Conservation (phyloP, 1,284 basidiomycete species). For the Meira miltonrushii region DNA sequence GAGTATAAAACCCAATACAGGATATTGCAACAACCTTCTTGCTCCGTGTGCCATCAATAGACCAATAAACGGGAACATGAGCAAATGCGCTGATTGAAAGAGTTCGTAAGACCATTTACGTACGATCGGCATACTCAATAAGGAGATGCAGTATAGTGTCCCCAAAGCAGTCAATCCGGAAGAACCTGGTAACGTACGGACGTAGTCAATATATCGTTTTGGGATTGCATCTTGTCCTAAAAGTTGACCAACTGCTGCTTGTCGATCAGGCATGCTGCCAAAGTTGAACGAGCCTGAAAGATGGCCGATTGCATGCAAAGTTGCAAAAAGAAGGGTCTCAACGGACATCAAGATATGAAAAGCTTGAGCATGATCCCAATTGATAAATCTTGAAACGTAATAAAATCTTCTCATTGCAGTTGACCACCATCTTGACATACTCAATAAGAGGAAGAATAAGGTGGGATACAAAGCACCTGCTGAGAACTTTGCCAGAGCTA, state of each 20-base stretch:
- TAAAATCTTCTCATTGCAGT: constrained; percentile 5
- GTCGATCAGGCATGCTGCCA: constrained; percentile 6
- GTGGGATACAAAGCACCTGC: constrained; percentile 18
- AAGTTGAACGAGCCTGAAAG: constrained; percentile 14
- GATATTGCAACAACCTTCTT: constrained; percentile 10
- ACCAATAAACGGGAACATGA: constrained; percentile 18
- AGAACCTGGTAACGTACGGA: constrained; percentile 6
- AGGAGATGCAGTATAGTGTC: constrained; percentile 11
- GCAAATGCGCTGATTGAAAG: constrained; percentile 16
- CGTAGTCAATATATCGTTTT: constrained; percentile 4
- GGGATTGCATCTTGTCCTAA: constrained; percentile 7
- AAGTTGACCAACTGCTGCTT: neutral
- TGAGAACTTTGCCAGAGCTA: constrained; percentile 15
- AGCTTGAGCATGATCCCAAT: constrained; percentile 10
- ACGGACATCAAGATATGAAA: constrained; percentile 12
- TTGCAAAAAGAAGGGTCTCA: neutral
- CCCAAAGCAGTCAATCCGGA: constrained; percentile 10
- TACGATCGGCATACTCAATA: constrained; percentile 2
- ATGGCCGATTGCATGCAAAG: constrained; percentile 15
- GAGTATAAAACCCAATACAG: constrained; percentile 13
- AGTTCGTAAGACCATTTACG: constrained; percentile 8
- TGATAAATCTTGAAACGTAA: constrained; percentile 11
- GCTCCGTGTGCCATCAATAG: constrained; percentile 14
- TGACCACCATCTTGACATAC: constrained; percentile 9
- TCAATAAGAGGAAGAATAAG: constrained; percentile 14